Conservation (phyloP, 768 basidiomycete genomes). For the Calocybe indica region DNA sequence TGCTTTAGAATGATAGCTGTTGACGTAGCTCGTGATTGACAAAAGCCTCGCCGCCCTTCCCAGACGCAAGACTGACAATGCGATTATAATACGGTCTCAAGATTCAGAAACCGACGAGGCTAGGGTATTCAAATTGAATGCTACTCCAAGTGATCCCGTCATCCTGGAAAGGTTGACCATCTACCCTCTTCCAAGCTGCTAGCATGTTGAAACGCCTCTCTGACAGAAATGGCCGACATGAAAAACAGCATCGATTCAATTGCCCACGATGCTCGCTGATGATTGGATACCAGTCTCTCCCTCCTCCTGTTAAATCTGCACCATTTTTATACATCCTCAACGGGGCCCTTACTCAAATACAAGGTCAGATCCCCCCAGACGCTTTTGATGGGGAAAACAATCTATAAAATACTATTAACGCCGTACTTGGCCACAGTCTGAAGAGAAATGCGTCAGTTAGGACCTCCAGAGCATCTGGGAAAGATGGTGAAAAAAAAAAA, state of each 20-base stretch:
- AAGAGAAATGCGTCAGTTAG: background rate
- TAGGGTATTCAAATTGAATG: conserved; percentile 84
- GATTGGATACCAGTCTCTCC: conserved; percentile 72
- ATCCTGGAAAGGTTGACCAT: conserved; percentile 68
- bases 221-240: conserved; percentile 58
- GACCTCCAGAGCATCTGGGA: background rate
- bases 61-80: conserved; percentile 69
- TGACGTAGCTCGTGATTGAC: conserved; percentile 70
- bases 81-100: conserved; percentile 74
- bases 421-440: conserved; percentile 3
- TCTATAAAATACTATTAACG: conserved; percentile 8
- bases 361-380: conserved; percentile 80
- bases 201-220: background rate
- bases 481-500: conserved; percentile 1
- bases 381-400: conserved; percentile 66
- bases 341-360: conserved; percentile 82
- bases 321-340: conserved; percentile 76
- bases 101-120: conserved; percentile 52
- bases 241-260: conserved; percentile 67
- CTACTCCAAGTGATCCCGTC: conserved; percentile 58
- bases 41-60: conserved; percentile 65
- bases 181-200: background rate
- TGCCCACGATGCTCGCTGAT: conserved; percentile 65
- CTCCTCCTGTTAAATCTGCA: conserved; percentile 71
- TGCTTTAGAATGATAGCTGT: background rate